Evolutionary conservation across 257 asterid species (phyloP), one percentile per base, ranked within the genome.

Genomic region (Nicotiana sylvestris): DNA sequence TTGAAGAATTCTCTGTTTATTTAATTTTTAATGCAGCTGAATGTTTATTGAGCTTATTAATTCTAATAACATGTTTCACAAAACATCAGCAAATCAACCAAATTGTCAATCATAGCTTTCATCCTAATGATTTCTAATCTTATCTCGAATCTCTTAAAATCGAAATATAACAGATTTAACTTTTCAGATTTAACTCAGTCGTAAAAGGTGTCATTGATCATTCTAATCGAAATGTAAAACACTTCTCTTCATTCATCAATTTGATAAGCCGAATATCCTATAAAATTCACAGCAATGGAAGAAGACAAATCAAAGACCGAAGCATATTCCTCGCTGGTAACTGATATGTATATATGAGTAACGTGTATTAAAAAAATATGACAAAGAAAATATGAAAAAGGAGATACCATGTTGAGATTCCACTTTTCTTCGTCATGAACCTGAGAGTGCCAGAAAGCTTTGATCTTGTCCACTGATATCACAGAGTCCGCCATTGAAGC

Each of bases 341-440:
- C 39, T 21, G 43, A 33, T 49, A 6, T 21, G 35, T 66, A 37
- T 0, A 80, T 0, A 21, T 25, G 58, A 21, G 16, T 33, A 64
- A 80, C 39, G 12, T 12, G 0, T 15, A 49, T 66, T 0, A 11
- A 21, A 7, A 61, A 61, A 32, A 61, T 43, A 43, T 6, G 43
- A 35, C 13, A 21, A 21, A 33, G 10, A 51, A 43, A 81, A 64
- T 53, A 25, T 62, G 30, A 27, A 43, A 64, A 13, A 3, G 27
- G 27, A 16, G 30, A 43, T 91, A 95, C 99, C 97, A 70, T 77
- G 90, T 95, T 95, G 81, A 81, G 88, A 76, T 91, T 95, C 97
- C 98, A 90, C 69, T 90, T 94, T 4, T 91, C 97, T 46, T 92
- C 97, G 58, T 95, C 91, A 83, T 93, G 97, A 83, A 95, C 83